Evolutionary conservation across 2,329 filamentous ascomycete species (phyloP).

Genomic region (Nothomitra cinnamomea): DNA sequence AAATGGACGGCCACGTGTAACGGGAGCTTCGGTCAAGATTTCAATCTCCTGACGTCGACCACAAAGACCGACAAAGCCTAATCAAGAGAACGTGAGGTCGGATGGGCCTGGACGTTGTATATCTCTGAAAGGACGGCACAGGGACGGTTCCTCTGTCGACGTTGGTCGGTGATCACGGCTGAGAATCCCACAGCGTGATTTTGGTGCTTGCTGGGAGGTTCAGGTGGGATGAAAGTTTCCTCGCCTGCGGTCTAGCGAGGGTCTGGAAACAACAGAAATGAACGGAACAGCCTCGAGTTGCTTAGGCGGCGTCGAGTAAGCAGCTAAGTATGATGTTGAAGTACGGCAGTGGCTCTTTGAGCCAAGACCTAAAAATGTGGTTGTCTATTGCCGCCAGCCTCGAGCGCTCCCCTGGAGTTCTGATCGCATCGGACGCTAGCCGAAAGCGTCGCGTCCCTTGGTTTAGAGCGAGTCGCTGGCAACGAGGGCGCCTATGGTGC

Average conservation of each 20-base stretch:
- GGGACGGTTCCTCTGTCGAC: no score
- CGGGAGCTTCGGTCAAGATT: neutral
- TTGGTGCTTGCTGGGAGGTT: neutral
- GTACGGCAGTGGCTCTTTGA: neutral
- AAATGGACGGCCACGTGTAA: constrained; percentile 2
- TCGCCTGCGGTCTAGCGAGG: neutral
- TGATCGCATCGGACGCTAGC: neutral
- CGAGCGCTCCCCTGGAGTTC: neutral
- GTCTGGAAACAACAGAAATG: neutral
- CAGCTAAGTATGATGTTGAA: neutral
- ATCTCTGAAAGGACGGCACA: no score
- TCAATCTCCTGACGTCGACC: neutral
- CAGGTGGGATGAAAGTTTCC: constrained; percentile 2
- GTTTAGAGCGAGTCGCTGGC: no score
- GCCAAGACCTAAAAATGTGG: neutral
- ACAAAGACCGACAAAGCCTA: neutral
- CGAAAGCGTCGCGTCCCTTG: neutral
- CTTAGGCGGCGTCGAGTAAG: neutral
- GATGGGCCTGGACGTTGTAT: neutral
- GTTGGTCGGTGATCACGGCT: no score
- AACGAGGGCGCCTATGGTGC: neutral
- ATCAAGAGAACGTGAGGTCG: neutral
- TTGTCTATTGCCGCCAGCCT: constrained; percentile 1
- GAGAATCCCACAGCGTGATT: no score
- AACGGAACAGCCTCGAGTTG: constrained; percentile 1